Evolutionary conservation across 805 yeast species (phyloP), one percentile per base, ranked within the genome.

Genomic region (Wickerhamiella alocasiicola): DNA sequence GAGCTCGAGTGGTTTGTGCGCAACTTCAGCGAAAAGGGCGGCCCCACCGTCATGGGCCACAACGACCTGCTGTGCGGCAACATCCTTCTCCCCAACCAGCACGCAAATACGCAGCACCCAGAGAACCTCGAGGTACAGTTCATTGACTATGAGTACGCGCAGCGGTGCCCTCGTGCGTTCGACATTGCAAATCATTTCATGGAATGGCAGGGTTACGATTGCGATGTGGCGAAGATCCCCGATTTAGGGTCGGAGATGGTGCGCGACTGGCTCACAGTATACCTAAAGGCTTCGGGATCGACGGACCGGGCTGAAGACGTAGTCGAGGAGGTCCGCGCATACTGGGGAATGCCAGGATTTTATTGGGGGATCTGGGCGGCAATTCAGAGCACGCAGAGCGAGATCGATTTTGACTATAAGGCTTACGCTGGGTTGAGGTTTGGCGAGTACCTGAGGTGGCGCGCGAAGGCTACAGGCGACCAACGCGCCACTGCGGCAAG

Each of bases 311-410:
- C 77, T 5, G 65, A 65, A 40, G 13, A 19, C 7, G 38, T 31
- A 11, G 69, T 79, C 16, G 56, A 62, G 9, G 87, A 80, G 54
- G 67, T 81, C 17, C 57, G 63, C 11, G 55, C 67, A 3, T 78
- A 71, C 63, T 81, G 78, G 62, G 91, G 91, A 0, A 59, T 80
- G 59, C 91, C 91, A 0, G 91, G 88, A 1, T 77, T 80, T 52
- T 80, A 78, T 55, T 80, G 91, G 91, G 87, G 88, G 1, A 68
- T 81, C 7, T 80, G 91, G 91, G 74, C 85, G 2, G 77, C 76
- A 45, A 80, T 81, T 40, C 91, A 80, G 57, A 67, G 78, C 45
- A 68, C 68, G 41, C 71, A 76, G 17, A 76, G 84, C 2, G 67
- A 72, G 21, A 79, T 80, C 35, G 88, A 81, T 49, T 80, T 80